Evolutionary conservation across 768 basidiomycete genomes (phyloP), one percentile per base, ranked within the genome.

Genomic region (Strobilomyces confusus): DNA sequence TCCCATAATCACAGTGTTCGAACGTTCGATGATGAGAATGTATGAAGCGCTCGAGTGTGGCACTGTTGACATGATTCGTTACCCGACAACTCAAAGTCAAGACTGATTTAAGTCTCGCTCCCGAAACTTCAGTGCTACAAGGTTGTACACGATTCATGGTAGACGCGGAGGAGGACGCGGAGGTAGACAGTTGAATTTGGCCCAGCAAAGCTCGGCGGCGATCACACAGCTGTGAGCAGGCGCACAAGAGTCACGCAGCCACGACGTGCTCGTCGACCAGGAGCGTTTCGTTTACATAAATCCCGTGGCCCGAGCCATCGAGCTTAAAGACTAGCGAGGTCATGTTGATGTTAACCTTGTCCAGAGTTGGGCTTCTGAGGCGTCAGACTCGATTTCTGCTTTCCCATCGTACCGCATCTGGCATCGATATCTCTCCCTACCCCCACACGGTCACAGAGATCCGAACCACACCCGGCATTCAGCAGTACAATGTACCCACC

Each of bases 401-500:
- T 55, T 59, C 57, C 52, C 36, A 61, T 54, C 52, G n/a, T 20
- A 29, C 48, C 13, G 1, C 29, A 55, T 55, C 63, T 29, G 29
- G 29, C 44, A 62, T 67, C 66, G 54, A 58, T 60, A 47, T 49
- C 58, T 40, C 37, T 34, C 19, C 33, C 9, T 9, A 40, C 42
- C 19, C 33, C 9, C 9, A 40, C 42, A 25, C 29, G n/a, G 1
- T 19, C 44, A 5, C 54, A 32, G n/a, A 52, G 26, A 52, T 57
- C 49, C 23, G 44, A 55, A 9, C 43, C 44, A n/a, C 52, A 48
- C 8, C 14, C 23, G 20, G 3, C 48, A 22, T 51, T 34, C 36
- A 51, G 22, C 52, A 61, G 13, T 20, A 9, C 54, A 15, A 86
- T 89, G 86, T 91, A 91, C 71, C 82, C 87, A 5, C 73, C 76